Percentiles rank a stretch among this genome's conserved stretches.
These are phyloP conservation scores for Leucoagaricus sp. DNA, from an alignment of 1,284 basidiomycete species.

Conservation along the genomic window DNA sequence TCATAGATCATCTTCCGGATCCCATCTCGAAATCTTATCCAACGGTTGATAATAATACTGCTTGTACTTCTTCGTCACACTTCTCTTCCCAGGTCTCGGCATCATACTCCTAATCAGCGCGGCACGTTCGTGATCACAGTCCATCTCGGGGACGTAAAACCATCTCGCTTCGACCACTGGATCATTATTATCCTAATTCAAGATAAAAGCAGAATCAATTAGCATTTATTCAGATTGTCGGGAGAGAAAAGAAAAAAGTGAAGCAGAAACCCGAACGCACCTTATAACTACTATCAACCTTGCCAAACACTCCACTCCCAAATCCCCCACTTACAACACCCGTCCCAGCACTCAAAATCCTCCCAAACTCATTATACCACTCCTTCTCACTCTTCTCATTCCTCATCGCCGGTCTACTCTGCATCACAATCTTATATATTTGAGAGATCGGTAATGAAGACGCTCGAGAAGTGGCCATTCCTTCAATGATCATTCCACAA, in stretches of 20 bases:
- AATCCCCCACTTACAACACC: too few relatives aligned
- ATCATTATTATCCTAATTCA: conserved; percentile 51
- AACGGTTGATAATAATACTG: conserved; percentile 78
- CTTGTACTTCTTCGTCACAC: conserved; percentile 77
- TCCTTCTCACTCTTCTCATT: conserved; percentile 42
- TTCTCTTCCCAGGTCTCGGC: conserved; percentile 71
- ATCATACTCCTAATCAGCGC: conserved; percentile 65
- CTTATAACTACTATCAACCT: conserved; percentile 65
- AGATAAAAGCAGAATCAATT: neutral
- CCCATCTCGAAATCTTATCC: conserved; percentile 64
- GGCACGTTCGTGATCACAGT: conserved; percentile 70
- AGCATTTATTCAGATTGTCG: too few relatives aligned
- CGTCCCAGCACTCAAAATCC: conserved; percentile 40
- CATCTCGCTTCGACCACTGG: conserved; percentile 63
- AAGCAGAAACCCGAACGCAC: conserved; percentile 28
- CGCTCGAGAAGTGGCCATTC: conserved; percentile 70
- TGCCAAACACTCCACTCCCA: conserved; percentile 61
- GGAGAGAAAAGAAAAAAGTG: too few relatives aligned
- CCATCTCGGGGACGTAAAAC: conserved; percentile 75
- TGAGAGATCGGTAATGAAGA: conserved; percentile 60
- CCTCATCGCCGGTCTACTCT: conserved; percentile 53
- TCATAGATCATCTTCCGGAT: conserved; percentile 57
- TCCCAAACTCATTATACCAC: conserved; percentile 50
- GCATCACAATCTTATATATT: conserved; percentile 53
- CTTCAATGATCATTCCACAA: conserved; percentile 68